Conservation (phyloP, 176 grass and related monocot species). For the Rhynchospora tenuis region DNA sequence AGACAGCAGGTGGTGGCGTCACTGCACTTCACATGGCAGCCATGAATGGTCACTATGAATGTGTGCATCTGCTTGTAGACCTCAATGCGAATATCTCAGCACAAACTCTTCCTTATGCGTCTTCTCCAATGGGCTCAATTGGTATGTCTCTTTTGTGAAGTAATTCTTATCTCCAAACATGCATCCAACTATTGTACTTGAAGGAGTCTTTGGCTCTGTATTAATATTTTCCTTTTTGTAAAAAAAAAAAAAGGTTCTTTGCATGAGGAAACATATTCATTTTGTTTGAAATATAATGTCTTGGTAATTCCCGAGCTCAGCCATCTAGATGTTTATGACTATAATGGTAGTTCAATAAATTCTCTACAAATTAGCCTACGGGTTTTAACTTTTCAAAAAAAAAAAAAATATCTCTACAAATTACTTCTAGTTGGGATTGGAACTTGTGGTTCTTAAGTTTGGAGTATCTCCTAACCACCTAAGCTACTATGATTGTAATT, state of each 20-base stretch:
- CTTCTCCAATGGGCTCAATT: constrained; percentile 51
- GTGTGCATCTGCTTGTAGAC: constrained; percentile 80
- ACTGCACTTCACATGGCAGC: constrained; percentile 85
- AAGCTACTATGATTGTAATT: not conserved
- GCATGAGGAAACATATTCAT: not conserved
- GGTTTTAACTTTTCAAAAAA: no score
- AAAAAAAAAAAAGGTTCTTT: not conserved
- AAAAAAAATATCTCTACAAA: not conserved
- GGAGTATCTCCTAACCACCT: not conserved
- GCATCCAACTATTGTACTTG: not conserved
- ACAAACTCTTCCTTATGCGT: constrained; percentile 30
- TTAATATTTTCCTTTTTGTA: not conserved
- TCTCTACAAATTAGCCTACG: not conserved
- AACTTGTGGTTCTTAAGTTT: not conserved
- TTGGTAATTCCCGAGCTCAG: not conserved
- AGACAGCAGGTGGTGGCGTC: constrained; percentile 43
- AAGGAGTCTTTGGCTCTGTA: not conserved
- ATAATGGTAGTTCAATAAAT: not conserved
- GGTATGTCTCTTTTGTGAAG: constrained; percentile 26
- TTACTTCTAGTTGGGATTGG: no score
- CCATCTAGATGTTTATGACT: not conserved
- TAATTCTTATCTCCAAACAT: not conserved
- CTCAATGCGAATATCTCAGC: constrained; percentile 41
- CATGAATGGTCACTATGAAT: constrained; percentile 58
- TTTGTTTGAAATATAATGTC: not conserved